Conservation (phyloP, 2,329 filamentous ascomycete species). For the Fusarium algeriense region DNA sequence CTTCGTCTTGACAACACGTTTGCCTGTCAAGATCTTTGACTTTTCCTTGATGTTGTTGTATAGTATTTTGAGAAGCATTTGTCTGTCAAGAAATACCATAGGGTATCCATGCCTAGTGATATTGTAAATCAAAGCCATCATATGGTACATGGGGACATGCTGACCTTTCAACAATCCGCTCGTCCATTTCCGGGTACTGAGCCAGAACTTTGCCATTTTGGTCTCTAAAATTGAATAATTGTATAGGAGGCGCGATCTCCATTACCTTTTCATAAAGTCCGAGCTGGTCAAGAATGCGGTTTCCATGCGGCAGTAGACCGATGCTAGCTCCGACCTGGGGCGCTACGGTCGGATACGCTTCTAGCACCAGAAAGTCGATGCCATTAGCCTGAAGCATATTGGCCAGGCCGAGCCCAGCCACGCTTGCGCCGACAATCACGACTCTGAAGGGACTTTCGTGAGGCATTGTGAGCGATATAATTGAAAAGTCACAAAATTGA, state of each 20-base stretch:
- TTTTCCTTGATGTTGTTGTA: background rate
- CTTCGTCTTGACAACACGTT: background rate
- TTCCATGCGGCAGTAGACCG: conserved; percentile 3
- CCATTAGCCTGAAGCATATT: conserved; percentile 5
- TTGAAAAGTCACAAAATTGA: background rate
- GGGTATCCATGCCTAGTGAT: background rate
- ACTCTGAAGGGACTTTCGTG: background rate
- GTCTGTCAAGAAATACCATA: background rate
- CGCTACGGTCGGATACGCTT: background rate
- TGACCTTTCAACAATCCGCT: background rate
- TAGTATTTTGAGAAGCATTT: conserved; percentile 1
- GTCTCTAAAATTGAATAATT: background rate
- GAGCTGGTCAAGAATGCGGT: background rate
- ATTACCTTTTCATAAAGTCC: background rate
- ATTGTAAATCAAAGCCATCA: background rate
- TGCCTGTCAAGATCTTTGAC: background rate
- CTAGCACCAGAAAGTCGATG: background rate
- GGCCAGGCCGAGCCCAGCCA: conserved; percentile 2
- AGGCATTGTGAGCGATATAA: background rate
- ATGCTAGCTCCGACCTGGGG: conserved; percentile 10
- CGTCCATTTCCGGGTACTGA: background rate
- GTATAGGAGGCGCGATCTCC: background rate
- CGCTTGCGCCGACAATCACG: background rate
- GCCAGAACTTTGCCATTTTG: background rate
- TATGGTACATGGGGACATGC: too few relatives aligned